phyloP scores from a whole-genome alignment of 441 rosid species.

The Euphorbia celastroides region DNA sequence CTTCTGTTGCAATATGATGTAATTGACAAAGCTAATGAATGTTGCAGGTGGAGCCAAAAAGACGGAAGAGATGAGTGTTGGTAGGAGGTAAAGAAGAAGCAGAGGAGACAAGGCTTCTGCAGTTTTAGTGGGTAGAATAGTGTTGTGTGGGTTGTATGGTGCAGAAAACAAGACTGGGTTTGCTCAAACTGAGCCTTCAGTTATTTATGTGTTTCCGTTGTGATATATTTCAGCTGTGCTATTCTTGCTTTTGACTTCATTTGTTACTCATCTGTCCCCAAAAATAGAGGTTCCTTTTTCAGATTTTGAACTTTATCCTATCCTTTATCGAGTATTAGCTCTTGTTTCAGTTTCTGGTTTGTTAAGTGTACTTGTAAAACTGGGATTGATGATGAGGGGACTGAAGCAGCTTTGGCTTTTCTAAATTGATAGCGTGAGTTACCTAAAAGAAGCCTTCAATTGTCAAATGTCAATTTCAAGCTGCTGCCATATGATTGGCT shows the following conservation, averaged over 20 bases:
- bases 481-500: neutral
- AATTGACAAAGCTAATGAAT: constrained; percentile 2
- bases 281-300: constrained; percentile 10
- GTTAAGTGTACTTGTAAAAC: neutral
- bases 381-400: neutral
- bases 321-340: neutral
- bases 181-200: constrained; percentile 28
- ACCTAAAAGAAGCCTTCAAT: too few species aligned
- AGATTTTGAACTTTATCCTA: neutral
- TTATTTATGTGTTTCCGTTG: constrained; percentile 33
- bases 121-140: constrained; percentile 35
- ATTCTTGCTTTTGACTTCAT: constrained; percentile 21
- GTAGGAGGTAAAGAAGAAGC: constrained; percentile 18
- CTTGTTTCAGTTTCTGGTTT: constrained; percentile 9
- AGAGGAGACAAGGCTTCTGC: constrained; percentile 24
- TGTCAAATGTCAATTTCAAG: neutral
- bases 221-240: constrained; percentile 26
- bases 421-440: too few species aligned
- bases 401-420: too few species aligned
- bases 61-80: constrained; percentile 36
- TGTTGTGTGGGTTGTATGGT: constrained; percentile 39
- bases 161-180: constrained; percentile 21
- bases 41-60: constrained; percentile 50
- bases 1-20: neutral
- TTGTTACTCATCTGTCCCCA: constrained; percentile 17